Evolutionary conservation across 208 protist species (phyloP).

Genomic region (Trypanosoma congolense): DNA sequence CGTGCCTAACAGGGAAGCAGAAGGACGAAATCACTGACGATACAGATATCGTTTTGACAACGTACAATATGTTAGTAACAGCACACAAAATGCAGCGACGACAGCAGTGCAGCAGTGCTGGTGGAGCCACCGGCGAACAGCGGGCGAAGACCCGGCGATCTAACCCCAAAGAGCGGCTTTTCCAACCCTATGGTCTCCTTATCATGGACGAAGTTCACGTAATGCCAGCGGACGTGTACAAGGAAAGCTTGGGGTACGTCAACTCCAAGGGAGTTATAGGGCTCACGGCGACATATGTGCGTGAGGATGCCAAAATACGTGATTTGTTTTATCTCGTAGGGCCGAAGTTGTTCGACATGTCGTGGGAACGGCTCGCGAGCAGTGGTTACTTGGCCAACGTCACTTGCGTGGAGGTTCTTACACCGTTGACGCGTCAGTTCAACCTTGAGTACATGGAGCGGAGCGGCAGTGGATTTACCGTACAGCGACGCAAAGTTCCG

Average conservation of each 20-base stretch:
- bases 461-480: constrained; percentile 22
- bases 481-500: constrained; percentile 26
- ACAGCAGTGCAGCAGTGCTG: constrained; percentile 9
- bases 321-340: constrained; percentile 99
- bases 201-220: constrained; percentile 97
- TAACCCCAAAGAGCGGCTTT: constrained; percentile 79
- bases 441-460: constrained; percentile 85
- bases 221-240: constrained; percentile 95
- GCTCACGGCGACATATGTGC: constrained; percentile 94
- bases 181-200: constrained; percentile 72
- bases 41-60: constrained; percentile 95
- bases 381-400: constrained; percentile 97
- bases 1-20: constrained; percentile 89
- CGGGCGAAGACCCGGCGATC: constrained; percentile 9
- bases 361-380: constrained; percentile 96
- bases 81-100: constrained; percentile 53
- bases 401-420: constrained; percentile 97
- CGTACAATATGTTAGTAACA: constrained; percentile 98
- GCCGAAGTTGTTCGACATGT: constrained; percentile 99
- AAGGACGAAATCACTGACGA: constrained; percentile 88
- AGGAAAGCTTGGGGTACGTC: constrained; percentile 88
- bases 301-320: constrained; percentile 97
- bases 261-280: constrained; percentile 97
- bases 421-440: constrained; percentile 96
- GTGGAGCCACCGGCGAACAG: constrained; percentile 17